Base-by-base conservation (phyloP, 2,329 filamentous ascomycete genomes). In the Rhynchosporium secalis region DNA sequence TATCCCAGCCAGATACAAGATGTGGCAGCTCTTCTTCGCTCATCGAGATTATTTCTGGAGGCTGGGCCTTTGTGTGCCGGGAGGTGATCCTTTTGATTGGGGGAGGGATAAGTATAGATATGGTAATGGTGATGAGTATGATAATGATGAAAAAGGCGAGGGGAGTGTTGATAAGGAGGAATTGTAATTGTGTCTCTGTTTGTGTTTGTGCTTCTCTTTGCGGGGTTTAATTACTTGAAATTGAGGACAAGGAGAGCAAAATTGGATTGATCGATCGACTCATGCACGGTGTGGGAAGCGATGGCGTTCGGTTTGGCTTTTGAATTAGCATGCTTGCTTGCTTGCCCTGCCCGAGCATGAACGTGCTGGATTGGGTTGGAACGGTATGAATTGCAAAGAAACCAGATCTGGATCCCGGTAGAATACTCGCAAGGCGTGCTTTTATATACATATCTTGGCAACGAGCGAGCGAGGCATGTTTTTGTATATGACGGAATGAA, bases 31-130 rank as follows among this genome's bases (percentile, higher is more conserved):
- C 7, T 88, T 98, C 72, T 96, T 96, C 75, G 90, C 93, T 1
- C 95, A 99, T 77, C 81, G 95, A 45, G 95, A 99, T 77, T 99
- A 99, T 76, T 98, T 99, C 76, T 96, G 92, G 91, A 83, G 95
- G 61, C 76, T 99, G 58, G 95, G 95, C 0, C 78, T 98, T 38
- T 99, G 95, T 77, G 80, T 97, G 2, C 93, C 94, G 0, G 89
- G 89, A 12, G 90, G 90, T 12, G 88, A 89, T 73, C 87, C 87
- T 2, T 78, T 80, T 51, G 83, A 90, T 68, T 90, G 88, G 88
- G 84, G 81, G 20, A 78, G 82, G 65, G 79, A 81, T 51, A 75
- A 72, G 62, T 80, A 84, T 72, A 75, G 78, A 62, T 71, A 78
- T 58, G 71, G 70, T 2, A 65, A 68, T 13, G 72, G 69, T 33